phyloP scores from a whole-genome alignment of 805 yeast genomes.

The Hanseniaspora vineae region DNA sequence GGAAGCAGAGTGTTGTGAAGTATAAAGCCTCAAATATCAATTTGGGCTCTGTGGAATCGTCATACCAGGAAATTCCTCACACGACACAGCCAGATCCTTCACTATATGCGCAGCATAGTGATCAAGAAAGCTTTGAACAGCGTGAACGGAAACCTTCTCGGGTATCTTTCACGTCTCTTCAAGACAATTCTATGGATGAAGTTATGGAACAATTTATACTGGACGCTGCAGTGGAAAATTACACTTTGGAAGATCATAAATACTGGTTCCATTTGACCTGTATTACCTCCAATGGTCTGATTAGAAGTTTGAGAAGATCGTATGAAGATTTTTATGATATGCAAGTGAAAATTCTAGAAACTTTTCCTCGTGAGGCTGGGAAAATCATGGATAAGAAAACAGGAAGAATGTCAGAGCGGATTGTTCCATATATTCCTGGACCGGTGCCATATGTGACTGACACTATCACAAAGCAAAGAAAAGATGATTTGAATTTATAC shows the following conservation, averaged over 20 bases:
- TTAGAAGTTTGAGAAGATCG: constrained; percentile 66
- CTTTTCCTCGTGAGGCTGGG: constrained; percentile 89
- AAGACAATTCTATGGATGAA: constrained; percentile 1
- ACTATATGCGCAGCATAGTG: background rate
- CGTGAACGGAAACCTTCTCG: background rate
- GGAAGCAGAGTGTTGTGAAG: constrained; percentile 84
- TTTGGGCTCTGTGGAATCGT: constrained; percentile 16
- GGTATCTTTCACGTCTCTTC: no score
- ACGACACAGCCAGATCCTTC: no score
- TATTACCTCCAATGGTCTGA: constrained; percentile 51
- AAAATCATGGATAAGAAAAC: constrained; percentile 28
- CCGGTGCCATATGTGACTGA: constrained; percentile 89
- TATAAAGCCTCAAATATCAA: constrained; percentile 86
- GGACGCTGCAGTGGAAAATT: constrained; percentile 63
- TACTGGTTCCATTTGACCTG: constrained; percentile 78
- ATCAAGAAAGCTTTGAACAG: background rate
- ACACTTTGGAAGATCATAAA: constrained; percentile 69
- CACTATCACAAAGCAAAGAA: constrained; percentile 42
- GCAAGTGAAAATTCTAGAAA: constrained; percentile 69
- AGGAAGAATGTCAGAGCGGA: constrained; percentile 59
- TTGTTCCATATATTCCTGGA: constrained; percentile 90
- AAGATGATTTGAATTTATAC: constrained; percentile 42
- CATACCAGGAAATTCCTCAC: no score
- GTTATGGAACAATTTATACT: constrained; percentile 10
- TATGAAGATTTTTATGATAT: constrained; percentile 94